These are phyloP conservation scores for Citrus medica DNA, from an alignment of 345 rosid species.

Conservation along the genomic window DNA sequence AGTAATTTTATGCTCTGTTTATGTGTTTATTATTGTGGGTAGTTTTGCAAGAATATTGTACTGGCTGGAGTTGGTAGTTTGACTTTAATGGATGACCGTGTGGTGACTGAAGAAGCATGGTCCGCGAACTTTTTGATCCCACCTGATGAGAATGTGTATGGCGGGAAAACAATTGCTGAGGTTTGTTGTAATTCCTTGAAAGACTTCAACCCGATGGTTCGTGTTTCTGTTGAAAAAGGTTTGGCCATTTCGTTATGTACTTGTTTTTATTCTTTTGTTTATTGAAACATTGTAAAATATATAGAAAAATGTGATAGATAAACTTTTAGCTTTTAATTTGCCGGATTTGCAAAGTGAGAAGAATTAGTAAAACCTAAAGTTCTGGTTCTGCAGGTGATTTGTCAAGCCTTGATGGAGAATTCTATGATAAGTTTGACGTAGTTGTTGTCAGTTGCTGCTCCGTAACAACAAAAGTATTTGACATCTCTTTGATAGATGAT, in stretches of 20 bases:
- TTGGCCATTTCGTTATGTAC: not conserved
- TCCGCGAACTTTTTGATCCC: conserved; percentile 78
- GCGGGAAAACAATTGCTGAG: conserved; percentile 76
- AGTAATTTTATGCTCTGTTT: not conserved
- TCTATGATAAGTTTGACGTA: conserved; percentile 71
- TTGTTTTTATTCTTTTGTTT: not conserved
- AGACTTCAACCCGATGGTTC: conserved; percentile 95
- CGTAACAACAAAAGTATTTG: conserved; percentile 52
- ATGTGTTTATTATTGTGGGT: conserved; percentile 8
- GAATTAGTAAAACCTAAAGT: not conserved
- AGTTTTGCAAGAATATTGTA: conserved; percentile 98
- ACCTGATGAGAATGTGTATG: conserved; percentile 46
- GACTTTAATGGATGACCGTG: conserved; percentile 77
- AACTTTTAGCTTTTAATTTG: not conserved
- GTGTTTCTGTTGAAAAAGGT: conserved; percentile 81
- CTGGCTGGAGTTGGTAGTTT: conserved; percentile 90
- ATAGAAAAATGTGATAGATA: not conserved
- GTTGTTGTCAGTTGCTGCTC: conserved; percentile 72
- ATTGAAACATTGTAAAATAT: not conserved
- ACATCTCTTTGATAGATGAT: not conserved
- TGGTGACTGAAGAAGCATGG: conserved; percentile 52
- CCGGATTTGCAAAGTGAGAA: not conserved
- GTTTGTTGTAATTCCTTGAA: conserved; percentile 75
- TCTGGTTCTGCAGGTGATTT: conserved; percentile 58
- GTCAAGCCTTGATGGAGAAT: conserved; percentile 47